A percentile compares a stretch with the other conserved stretches of the same genome.
Evolutionary conservation across 805 yeast species (phyloP).

Genomic region (Ogataea nonfermentans): DNA sequence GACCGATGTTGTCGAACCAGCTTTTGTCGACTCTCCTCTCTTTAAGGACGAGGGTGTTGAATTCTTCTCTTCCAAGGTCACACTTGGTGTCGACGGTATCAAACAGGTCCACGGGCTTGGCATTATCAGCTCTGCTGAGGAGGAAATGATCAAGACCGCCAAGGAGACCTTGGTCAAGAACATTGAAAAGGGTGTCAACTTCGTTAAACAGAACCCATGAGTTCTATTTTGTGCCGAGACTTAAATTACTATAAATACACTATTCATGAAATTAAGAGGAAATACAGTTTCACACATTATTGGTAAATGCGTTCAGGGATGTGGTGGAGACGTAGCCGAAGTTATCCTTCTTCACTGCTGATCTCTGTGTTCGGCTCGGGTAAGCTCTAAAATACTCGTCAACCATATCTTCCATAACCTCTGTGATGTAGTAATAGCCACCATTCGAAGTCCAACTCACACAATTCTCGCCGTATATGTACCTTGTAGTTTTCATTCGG

Average conservation of each 20-base stretch:
- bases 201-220: conserved; percentile 71
- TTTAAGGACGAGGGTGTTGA: conserved; percentile 88
- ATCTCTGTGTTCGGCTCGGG: conserved; percentile 26
- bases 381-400: conserved; percentile 33
- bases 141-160: conserved; percentile 76
- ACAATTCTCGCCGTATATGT: conserved; percentile 61
- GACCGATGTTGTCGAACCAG: conserved; percentile 47
- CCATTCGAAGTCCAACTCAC: conserved; percentile 93
- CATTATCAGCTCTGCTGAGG: conserved; percentile 71
- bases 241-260: conserved; percentile 1
- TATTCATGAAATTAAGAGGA: neutral
- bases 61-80: conserved; percentile 93
- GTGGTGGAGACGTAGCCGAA: conserved; percentile 19
- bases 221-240: conserved; percentile 1
- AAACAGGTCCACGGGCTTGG: conserved; percentile 79
- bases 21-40: conserved; percentile 71
- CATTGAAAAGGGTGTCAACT: conserved; percentile 91
- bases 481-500: conserved; percentile 59
- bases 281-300: conserved; percentile 26
- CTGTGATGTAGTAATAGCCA: conserved; percentile 73
- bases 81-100: conserved; percentile 91
- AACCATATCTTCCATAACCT: conserved; percentile 45
- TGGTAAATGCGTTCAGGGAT: conserved; percentile 33
- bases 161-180: conserved; percentile 87
- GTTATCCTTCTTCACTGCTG: conserved; percentile 22